Evolutionary conservation across 225 moss, liverwort and hornwort species (phyloP).

Genomic region (Bryoerythrophyllum caledonicum): DNA sequence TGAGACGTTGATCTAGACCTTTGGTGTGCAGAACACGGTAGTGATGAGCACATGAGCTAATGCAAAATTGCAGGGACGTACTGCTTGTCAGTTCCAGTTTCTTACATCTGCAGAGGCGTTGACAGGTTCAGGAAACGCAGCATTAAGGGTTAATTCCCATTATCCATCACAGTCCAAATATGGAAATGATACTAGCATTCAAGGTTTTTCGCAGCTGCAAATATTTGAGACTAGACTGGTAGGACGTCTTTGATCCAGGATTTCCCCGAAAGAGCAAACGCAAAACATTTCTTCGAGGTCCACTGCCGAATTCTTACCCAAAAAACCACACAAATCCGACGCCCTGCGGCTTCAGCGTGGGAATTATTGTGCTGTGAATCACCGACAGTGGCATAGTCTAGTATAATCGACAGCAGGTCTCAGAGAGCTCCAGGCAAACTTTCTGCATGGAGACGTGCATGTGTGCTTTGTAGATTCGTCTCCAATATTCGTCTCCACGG

Average conservation of each 20-base stretch:
- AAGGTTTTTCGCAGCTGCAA: neutral
- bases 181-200: neutral
- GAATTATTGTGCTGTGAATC: neutral
- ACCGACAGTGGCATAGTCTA: neutral
- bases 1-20: neutral
- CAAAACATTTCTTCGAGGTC: neutral
- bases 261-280: neutral
- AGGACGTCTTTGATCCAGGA: no score
- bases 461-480: neutral
- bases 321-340: neutral
- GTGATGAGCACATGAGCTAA: neutral
- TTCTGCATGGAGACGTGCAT: neutral
- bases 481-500: no score
- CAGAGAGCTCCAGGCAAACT: neutral
- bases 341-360: neutral
- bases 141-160: neutral
- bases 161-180: no score
- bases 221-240: neutral
- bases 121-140: neutral
- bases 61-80: neutral
- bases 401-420: neutral
- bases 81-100: neutral
- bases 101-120: neutral
- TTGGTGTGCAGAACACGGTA: no score
- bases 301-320: neutral